Conservation (phyloP, 2,329 filamentous ascomycete genomes). For the Biscogniauxia mediterranea region DNA sequence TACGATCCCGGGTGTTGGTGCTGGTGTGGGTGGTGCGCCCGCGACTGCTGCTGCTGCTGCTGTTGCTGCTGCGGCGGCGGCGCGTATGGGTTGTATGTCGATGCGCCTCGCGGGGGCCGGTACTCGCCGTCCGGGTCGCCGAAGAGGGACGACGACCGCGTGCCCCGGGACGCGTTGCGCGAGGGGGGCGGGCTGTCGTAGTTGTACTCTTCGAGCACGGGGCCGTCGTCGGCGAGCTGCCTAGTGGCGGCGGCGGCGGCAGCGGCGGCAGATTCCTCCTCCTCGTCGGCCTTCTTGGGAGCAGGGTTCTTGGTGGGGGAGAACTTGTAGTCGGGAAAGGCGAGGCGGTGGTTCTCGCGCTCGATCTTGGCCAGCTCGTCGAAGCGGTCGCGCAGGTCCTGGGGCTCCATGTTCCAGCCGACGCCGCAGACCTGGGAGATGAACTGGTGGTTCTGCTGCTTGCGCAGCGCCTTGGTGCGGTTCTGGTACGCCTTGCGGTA, state of each 20-base stretch:
- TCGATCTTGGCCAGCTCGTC: slow-evolving; percentile 77
- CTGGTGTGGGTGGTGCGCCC: slow-evolving; percentile 19
- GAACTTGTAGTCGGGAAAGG: slow-evolving; percentile 93
- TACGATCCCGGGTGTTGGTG: slow-evolving; percentile 10
- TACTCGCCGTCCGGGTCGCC: slow-evolving; percentile 35
- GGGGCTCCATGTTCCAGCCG: slow-evolving; percentile 80
- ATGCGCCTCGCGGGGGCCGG: slow-evolving; percentile 15
- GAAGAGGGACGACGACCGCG: slow-evolving; percentile 26
- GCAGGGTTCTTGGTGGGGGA: slow-evolving; percentile 60
- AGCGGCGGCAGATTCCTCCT: slow-evolving; percentile 10
- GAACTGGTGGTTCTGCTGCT: slow-evolving; percentile 89
- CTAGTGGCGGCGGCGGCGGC: slow-evolving; percentile 11
- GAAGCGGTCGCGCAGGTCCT: slow-evolving; percentile 71
- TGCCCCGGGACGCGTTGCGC: slow-evolving; percentile 30
- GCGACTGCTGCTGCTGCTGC: slow-evolving; percentile 8
- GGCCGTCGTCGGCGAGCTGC: slow-evolving; percentile 38
- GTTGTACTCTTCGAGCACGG: slow-evolving; percentile 47
- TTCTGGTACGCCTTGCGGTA: slow-evolving; percentile 93
- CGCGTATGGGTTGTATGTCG: slow-evolving; percentile 14
- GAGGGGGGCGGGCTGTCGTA: slow-evolving; percentile 36
- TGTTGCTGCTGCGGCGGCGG: slow-evolving; percentile 12
- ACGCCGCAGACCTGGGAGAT: slow-evolving; percentile 84
- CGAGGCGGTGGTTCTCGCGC: slow-evolving; percentile 77
- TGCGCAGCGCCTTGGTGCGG: slow-evolving; percentile 75
- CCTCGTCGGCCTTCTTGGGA: slow-evolving; percentile 26